These are phyloP conservation scores for Microbotryum intermedium DNA, from an alignment of 1,284 basidiomycete species.

Conservation along the genomic window DNA sequence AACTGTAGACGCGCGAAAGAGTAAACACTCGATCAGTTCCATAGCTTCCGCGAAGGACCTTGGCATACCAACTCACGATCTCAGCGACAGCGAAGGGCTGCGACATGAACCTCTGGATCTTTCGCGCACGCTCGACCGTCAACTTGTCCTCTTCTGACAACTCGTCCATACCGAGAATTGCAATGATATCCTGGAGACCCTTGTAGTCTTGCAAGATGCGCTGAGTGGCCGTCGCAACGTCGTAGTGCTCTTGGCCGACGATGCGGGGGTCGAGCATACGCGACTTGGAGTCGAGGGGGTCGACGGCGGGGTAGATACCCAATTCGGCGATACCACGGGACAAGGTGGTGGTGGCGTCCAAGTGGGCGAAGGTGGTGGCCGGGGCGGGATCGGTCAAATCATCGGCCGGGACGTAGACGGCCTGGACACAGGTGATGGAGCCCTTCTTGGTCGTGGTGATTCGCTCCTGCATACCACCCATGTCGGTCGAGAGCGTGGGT, in stretches of 20 bases:
- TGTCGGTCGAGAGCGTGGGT: conserved; percentile 97
- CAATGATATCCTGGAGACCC: conserved; percentile 85
- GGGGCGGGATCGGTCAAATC: conserved; percentile 99
- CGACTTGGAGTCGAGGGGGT: conserved; percentile 97
- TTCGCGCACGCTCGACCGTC: conserved; percentile 63
- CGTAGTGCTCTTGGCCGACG: conserved; percentile 85
- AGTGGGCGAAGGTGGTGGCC: conserved; percentile 97
- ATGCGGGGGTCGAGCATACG: conserved; percentile 99
- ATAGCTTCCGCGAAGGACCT: neutral
- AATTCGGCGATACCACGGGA: conserved; percentile 98
- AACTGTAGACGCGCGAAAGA: conserved; percentile 51
- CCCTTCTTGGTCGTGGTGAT: conserved; percentile 92
- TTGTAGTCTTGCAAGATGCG: conserved; percentile 99
- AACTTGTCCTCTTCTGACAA: conserved; percentile 99
- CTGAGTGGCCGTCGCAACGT: conserved; percentile 88
- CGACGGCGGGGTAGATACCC: conserved; percentile 99
- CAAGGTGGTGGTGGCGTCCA: conserved; percentile 98
- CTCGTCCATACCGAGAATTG: conserved; percentile 99
- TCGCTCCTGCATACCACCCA: conserved; percentile 88
- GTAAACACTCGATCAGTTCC: neutral
- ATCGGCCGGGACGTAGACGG: conserved; percentile 98
- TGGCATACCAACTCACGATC: conserved; percentile 29
- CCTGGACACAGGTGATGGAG: conserved; percentile 98
- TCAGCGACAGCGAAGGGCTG: conserved; percentile 99
- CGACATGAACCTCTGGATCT: conserved; percentile 58